Base-by-base conservation (phyloP, 2,329 filamentous ascomycete species). In the Colletotrichum sp. region DNA sequence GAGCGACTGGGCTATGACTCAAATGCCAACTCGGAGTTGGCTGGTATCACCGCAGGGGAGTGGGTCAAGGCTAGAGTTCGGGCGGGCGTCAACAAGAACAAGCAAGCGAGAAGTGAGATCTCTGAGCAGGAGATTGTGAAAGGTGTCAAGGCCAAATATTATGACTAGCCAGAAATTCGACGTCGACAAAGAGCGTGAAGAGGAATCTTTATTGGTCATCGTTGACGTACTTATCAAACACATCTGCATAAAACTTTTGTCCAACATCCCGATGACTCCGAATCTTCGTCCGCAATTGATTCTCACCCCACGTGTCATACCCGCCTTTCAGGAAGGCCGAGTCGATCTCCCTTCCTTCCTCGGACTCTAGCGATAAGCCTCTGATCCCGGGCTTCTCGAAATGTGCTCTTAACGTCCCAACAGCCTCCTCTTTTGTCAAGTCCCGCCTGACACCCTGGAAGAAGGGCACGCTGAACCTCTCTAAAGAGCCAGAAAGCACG, bases 291-390 rank as follows among this genome's bases (percentile, higher is more conserved):
- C 89, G 82, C 55, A 91, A 79, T 81, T 90, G 88, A 8, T 87
- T 86, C 80, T 90, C 89, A 0, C 89, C 90, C 88, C 89, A 90
- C 0, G 89, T 90, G 68, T 90, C 86, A 74, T 90, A 90, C 52
- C 83, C 84, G 1, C 88, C 88, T 15, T 81, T 83, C 44, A 90
- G 77, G 72, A 91, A 91, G 0, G 88, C 83, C 39, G 88, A 89
- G 75, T 90, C 89, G 60, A 91, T 83, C 11, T 77, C 79, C 7
- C 77, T 78, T 1, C 81, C 86, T 71, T 86, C 85, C 0, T 80
- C 81, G 5, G 84, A 84, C 77, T 86, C 71, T 6, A 16, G 5
- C 84, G 22, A 79, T 79, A 6, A 39, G 39, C 6, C 73, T 76
- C 6, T 6, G 4, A 77, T 70, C 25, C 67, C 66, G 6, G 55